phyloP scores from a whole-genome alignment of 139 green algal genomes.

The Ulvella scutata region DNA sequence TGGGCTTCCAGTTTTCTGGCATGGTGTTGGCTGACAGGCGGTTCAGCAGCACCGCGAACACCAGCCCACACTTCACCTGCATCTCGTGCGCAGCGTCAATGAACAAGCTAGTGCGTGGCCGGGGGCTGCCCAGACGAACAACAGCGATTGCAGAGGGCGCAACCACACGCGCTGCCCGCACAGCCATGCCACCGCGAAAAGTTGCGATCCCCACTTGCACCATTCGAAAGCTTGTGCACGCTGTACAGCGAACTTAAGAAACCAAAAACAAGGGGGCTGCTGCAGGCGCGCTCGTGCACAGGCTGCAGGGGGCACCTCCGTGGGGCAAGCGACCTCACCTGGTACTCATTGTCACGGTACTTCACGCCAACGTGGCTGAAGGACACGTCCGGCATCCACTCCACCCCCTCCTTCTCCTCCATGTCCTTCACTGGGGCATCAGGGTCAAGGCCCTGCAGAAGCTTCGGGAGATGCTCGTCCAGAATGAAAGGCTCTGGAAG shows the following conservation, averaged over 20 bases:
- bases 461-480: neutral
- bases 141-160: too few species aligned
- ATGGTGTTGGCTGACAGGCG: slow-evolving; percentile 5
- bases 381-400: neutral
- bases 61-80: neutral
- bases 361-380: neutral
- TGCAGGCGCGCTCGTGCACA: too few species aligned
- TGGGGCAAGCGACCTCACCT: neutral
- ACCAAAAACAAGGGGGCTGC: too few species aligned
- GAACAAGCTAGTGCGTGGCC: too few species aligned
- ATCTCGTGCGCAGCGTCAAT: too few species aligned
- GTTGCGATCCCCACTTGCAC: too few species aligned
- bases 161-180: too few species aligned
- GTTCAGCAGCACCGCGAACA: slow-evolving; percentile 3
- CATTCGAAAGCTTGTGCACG: too few species aligned
- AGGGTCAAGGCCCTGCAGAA: neutral
- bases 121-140: too few species aligned
- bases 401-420: neutral
- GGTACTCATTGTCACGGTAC: neutral
- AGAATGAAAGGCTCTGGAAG: neutral
- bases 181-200: too few species aligned
- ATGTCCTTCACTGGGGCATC: neutral
- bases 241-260: too few species aligned
- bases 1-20: neutral
- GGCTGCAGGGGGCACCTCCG: too few species aligned